Percentiles rank a stretch among this genome's conserved stretches.
Conservation (phyloP, 345 rosid species). For the Pelargonium nanum region DNA sequence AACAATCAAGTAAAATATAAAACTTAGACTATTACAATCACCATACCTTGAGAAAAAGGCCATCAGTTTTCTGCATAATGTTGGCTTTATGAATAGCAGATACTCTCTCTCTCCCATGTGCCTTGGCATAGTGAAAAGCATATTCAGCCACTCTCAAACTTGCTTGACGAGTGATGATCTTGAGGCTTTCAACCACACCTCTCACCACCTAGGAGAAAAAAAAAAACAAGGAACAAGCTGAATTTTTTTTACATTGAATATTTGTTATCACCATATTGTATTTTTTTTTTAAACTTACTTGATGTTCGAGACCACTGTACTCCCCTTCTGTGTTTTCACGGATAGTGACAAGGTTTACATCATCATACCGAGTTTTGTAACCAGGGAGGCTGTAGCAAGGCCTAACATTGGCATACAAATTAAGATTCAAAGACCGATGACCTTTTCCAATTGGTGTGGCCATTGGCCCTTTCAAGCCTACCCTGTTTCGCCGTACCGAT, state of each 20-base stretch:
- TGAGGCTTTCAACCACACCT: slow-evolving; percentile 98
- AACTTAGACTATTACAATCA: background rate
- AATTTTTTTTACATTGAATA: background rate
- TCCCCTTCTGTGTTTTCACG: slow-evolving; percentile 99
- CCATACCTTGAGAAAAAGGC: slow-evolving; percentile 84
- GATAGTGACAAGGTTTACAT: slow-evolving; percentile 85
- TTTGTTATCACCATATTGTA: no score
- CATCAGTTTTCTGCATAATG: slow-evolving; percentile 99
- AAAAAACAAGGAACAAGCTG: background rate
- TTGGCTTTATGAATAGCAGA: slow-evolving; percentile 98
- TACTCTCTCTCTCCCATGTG: slow-evolving; percentile 91
- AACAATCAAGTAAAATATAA: background rate
- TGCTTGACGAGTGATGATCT: slow-evolving; percentile 92
- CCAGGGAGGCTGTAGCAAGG: slow-evolving; percentile 99
- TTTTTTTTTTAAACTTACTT: no score
- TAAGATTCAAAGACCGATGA: slow-evolving; percentile 89
- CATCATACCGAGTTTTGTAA: slow-evolving; percentile 84
- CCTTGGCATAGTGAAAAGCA: slow-evolving; percentile 93
- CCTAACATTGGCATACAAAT: slow-evolving; percentile 91
- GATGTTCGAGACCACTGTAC: slow-evolving; percentile 99
- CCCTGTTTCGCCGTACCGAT: slow-evolving; percentile 71
- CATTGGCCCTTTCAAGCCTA: slow-evolving; percentile 99
- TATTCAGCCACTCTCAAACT: slow-evolving; percentile 99
- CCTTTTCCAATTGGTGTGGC: slow-evolving; percentile 99
- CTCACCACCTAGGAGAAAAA: slow-evolving; percentile 65